A percentile compares a stretch with the other conserved stretches of the same genome.
These are phyloP conservation scores for Vigna angularis DNA, from an alignment of 306 rosid genomes.

Conservation along the genomic window DNA sequence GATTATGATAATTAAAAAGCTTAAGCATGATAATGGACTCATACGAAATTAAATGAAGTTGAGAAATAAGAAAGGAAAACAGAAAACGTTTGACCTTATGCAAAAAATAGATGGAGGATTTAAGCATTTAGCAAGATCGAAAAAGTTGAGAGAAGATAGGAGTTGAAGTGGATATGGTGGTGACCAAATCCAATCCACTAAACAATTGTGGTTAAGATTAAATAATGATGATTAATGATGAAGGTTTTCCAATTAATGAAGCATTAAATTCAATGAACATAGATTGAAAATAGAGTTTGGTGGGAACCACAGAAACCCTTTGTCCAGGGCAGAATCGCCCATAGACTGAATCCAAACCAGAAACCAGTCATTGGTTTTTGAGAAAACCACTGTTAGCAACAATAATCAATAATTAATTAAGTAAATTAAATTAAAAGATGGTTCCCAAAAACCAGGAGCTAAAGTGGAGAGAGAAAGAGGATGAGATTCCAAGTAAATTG, in stretches of 20 bases:
- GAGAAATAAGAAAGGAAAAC: background rate
- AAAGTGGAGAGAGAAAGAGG: slow-evolving; percentile 21
- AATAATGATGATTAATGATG: background rate
- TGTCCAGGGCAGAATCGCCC: slow-evolving; percentile 37
- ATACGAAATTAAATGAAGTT: background rate
- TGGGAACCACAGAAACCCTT: slow-evolving; percentile 37
- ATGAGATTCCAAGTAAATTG: slow-evolving; percentile 53
- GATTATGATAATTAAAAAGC: background rate
- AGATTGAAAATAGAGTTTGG: background rate
- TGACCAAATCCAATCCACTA: background rate
- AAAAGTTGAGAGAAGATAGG: background rate
- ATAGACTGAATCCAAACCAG: slow-evolving; percentile 43
- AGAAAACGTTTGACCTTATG: background rate
- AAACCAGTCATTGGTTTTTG: slow-evolving; percentile 42
- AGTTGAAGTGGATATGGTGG: background rate
- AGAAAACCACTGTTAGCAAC: slow-evolving; percentile 15
- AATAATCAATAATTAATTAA: slow-evolving; percentile 6
- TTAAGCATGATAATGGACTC: background rate
- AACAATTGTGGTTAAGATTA: slow-evolving; percentile 10
- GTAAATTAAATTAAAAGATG: background rate
- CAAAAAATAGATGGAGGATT: background rate
- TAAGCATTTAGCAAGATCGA: background rate
- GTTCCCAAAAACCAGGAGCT: slow-evolving; percentile 77
- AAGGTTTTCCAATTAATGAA: slow-evolving; percentile 21
- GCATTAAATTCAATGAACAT: slow-evolving; percentile 45